Percentiles rank a stretch among this genome's conserved stretches.
Conservation (phyloP, 1,139 yeast species). For the Geotrichum candidum region DNA sequence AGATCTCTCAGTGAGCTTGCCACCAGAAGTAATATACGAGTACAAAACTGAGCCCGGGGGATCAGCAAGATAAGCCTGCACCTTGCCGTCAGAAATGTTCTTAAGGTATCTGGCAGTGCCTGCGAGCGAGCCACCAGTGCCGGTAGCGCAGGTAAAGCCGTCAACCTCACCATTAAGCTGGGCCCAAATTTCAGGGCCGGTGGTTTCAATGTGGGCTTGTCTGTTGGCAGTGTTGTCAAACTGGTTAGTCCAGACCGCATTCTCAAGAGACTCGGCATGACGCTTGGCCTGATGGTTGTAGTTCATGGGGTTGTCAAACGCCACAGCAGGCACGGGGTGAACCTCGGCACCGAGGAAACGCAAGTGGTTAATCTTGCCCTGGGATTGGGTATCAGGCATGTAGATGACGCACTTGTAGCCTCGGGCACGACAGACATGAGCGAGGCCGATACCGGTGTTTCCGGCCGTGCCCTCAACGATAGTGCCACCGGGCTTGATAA, state of each 20-base stretch:
- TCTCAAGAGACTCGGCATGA: slow-evolving; percentile 66
- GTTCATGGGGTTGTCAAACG: slow-evolving; percentile 72
- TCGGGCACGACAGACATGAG: slow-evolving; percentile 77
- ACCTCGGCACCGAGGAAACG: slow-evolving; percentile 77
- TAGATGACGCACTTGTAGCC: slow-evolving; percentile 81
- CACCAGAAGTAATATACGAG: slow-evolving; percentile 64
- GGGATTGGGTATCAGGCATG: slow-evolving; percentile 86
- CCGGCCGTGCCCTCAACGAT: slow-evolving; percentile 70
- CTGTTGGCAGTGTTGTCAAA: slow-evolving; percentile 83
- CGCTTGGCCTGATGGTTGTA: slow-evolving; percentile 80
- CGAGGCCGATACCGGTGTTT: slow-evolving; percentile 86
- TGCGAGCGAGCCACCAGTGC: slow-evolving; percentile 88
- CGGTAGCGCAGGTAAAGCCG: slow-evolving; percentile 84
- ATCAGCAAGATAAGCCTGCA: slow-evolving; percentile 69
- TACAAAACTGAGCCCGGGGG: slow-evolving; percentile 90
- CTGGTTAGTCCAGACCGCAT: slow-evolving; percentile 90
- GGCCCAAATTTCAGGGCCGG: slow-evolving; percentile 93
- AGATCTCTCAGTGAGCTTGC: slow-evolving; percentile 54
- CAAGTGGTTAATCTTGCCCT: slow-evolving; percentile 67
- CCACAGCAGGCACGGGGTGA: slow-evolving; percentile 84
- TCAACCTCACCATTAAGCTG: slow-evolving; percentile 75
- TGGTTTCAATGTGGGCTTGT: slow-evolving; percentile 83
- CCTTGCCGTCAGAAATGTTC: slow-evolving; percentile 51
- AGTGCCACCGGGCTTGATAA: slow-evolving; percentile 63
- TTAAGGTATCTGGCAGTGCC: slow-evolving; percentile 75